Conservation (phyloP, 2,329 filamentous ascomycete species). For the Penicillium sp. region DNA sequence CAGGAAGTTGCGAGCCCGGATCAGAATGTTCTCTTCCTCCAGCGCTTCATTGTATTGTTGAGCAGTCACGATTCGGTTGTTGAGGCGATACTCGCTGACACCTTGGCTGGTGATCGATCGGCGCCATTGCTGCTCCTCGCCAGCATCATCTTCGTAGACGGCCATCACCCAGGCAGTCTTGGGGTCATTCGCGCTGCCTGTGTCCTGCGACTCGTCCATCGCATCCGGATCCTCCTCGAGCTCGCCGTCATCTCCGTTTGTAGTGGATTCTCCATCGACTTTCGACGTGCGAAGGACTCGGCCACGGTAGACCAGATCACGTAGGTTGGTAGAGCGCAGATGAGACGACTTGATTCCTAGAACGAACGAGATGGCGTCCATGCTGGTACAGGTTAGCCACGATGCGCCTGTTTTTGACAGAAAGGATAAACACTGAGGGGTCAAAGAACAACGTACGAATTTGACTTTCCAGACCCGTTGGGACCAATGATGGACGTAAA, state of each 20-base stretch:
- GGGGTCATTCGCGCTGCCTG: slow-evolving; percentile 72
- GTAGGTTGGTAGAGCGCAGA: slow-evolving; percentile 88
- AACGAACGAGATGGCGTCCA: slow-evolving; percentile 99
- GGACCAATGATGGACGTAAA: slow-evolving; percentile 99
- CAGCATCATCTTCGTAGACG: slow-evolving; percentile 96
- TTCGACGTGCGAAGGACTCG: slow-evolving; percentile 90
- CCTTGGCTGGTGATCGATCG: slow-evolving; percentile 88
- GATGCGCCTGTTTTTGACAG: not conserved
- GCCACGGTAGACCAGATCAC: slow-evolving; percentile 94
- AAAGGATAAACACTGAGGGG: not conserved
- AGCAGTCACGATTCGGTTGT: slow-evolving; percentile 85
- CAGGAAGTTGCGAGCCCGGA: slow-evolving; percentile 96
- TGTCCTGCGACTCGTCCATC: slow-evolving; percentile 65
- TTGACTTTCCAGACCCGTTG: slow-evolving; percentile 99
- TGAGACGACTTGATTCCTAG: slow-evolving; percentile 99
- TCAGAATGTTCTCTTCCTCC: slow-evolving; percentile 93
- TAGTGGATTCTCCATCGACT: slow-evolving; percentile 76
- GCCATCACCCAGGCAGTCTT: slow-evolving; percentile 99
- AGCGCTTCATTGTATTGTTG: slow-evolving; percentile 92
- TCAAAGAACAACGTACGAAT: slow-evolving; percentile 71
- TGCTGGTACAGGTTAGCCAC: slow-evolving; percentile 60
- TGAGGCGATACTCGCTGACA: slow-evolving; percentile 95
- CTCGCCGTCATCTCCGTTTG: slow-evolving; percentile 67
- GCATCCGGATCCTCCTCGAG: slow-evolving; percentile 64
- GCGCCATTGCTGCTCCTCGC: slow-evolving; percentile 95